These are phyloP conservation scores for Colletotrichum gigasporum DNA, from an alignment of 2,329 filamentous ascomycete genomes.

Conservation along the genomic window DNA sequence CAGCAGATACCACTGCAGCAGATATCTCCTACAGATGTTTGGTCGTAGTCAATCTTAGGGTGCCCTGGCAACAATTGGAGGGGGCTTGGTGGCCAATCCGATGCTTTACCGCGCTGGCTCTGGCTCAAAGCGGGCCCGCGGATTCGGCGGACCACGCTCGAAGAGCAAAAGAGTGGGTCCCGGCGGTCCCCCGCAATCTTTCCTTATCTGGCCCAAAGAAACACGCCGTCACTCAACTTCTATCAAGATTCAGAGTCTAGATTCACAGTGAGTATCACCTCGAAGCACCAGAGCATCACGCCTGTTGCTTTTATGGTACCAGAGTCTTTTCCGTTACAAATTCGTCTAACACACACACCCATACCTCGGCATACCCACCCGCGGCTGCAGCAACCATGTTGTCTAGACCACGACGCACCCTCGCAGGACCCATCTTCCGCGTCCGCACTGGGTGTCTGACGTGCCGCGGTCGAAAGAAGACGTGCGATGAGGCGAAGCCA, in stretches of 20 bases:
- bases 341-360: no score
- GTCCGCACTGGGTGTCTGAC: slow-evolving; percentile 50
- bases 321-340: no score
- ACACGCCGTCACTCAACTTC: slow-evolving; percentile 1
- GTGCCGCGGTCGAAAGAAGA: slow-evolving; percentile 57
- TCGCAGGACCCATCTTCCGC: slow-evolving; percentile 25
- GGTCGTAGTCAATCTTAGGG: no score
- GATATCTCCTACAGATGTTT: slow-evolving; percentile 7
- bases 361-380: not conserved
- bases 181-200: slow-evolving; percentile 15
- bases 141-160: slow-evolving; percentile 24
- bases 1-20: no score
- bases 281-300: not conserved
- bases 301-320: no score
- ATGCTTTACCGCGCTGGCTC: slow-evolving; percentile 16
- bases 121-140: slow-evolving; percentile 6
- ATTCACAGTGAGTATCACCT: not conserved
- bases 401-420: slow-evolving; percentile 22
- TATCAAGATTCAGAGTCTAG: not conserved
- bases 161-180: not conserved
- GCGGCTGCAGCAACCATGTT: not conserved
- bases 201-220: slow-evolving; percentile 18
- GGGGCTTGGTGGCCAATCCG: slow-evolving; percentile 9
- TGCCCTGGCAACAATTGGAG: not conserved
- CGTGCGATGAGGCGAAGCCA: slow-evolving; percentile 56